Conservation (phyloP, 495 filamentous ascomycete genomes). For the Penicillium herquei region DNA sequence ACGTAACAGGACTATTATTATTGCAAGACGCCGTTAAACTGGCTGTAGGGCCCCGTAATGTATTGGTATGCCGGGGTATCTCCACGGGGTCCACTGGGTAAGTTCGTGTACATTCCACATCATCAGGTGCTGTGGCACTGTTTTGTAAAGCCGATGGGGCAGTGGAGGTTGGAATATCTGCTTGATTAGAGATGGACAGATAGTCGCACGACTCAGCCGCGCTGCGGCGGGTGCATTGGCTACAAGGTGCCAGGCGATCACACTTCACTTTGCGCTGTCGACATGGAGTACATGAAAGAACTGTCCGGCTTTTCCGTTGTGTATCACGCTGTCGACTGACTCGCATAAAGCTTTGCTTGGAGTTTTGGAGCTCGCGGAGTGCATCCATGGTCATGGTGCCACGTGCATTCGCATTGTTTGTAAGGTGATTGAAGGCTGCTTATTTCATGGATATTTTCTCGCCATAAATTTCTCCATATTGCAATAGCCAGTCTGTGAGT, state of each 20-base stretch:
- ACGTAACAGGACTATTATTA: not conserved
- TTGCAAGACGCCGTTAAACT: not conserved
- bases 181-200: not conserved
- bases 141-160: too few relatives aligned
- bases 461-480: too few relatives aligned
- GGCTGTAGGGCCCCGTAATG: too few relatives aligned
- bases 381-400: not conserved
- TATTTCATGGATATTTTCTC: not conserved
- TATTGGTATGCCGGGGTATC: too few relatives aligned
- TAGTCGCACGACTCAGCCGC: not conserved
- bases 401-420: not conserved
- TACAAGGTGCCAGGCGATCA: constrained; percentile 1
- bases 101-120: too few relatives aligned
- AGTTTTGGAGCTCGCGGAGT: not conserved
- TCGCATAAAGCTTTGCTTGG: constrained; percentile 4
- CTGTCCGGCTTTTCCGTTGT: constrained; percentile 1
- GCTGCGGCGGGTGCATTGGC: not conserved
- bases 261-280: constrained; percentile 5
- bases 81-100: too few relatives aligned
- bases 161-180: not conserved
- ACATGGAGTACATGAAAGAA: constrained; percentile 1
- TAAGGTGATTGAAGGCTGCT: not conserved
- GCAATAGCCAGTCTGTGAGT: too few relatives aligned
- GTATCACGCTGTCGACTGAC: constrained; percentile 1
- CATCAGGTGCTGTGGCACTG: too few relatives aligned